These are phyloP conservation scores for Carex scoparia DNA, from an alignment of 176 grass and related monocot genomes.

Conservation along the genomic window DNA sequence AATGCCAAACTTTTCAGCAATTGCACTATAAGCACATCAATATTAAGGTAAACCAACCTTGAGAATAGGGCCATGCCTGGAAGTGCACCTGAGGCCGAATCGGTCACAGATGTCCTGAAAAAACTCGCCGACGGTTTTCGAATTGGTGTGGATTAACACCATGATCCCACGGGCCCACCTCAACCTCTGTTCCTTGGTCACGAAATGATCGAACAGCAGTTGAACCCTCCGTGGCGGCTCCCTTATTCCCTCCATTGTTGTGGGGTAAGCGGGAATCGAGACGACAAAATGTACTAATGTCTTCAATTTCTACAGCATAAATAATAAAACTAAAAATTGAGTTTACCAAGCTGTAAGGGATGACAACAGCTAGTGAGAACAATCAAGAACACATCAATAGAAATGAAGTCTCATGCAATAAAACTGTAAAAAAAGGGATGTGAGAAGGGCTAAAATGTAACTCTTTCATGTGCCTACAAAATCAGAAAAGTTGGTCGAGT, in stretches of 20 bases:
- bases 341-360: too few relatives aligned
- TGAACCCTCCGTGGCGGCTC: slow-evolving; percentile 17
- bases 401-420: too few relatives aligned
- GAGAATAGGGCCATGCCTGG: too few relatives aligned
- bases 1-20: neutral
- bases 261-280: neutral
- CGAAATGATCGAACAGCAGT: neutral
- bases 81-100: neutral
- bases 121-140: neutral
- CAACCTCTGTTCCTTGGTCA: neutral
- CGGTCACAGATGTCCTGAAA: neutral
- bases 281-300: neutral
- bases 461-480: too few relatives aligned
- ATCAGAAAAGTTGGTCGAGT: too few relatives aligned
- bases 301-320: too few relatives aligned
- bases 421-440: too few relatives aligned
- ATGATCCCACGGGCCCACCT: neutral
- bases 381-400: too few relatives aligned
- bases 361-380: too few relatives aligned
- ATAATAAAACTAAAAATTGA: too few relatives aligned
- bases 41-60: neutral
- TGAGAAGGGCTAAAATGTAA: too few relatives aligned
- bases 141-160: neutral
- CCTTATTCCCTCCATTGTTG: slow-evolving; percentile 15
- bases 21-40: neutral